phyloP scores from a whole-genome alignment of 345 rosid genomes.

The Lenwebbia sp. region DNA sequence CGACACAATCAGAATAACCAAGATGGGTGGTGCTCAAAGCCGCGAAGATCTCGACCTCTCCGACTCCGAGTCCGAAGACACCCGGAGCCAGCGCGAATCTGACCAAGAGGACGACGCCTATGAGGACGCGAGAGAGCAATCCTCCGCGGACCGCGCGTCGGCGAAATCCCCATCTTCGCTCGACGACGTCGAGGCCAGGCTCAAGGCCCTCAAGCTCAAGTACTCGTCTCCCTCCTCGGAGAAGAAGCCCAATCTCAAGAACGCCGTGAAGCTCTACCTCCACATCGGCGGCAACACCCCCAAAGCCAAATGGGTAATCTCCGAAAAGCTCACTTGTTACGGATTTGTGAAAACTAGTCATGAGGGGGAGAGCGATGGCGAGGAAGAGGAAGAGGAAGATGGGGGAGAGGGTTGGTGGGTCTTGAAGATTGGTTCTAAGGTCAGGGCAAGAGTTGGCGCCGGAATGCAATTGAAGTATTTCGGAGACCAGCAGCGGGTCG shows the following conservation, averaged over 20 bases:
- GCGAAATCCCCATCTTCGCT: conserved; percentile 1
- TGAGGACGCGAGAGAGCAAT: not conserved
- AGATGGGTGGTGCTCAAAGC: conserved; percentile 9
- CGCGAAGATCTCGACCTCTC: conserved; percentile 8
- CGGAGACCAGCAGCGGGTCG: conserved; percentile 79
- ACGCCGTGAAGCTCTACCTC: conserved; percentile 31
- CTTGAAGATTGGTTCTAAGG: conserved; percentile 23
- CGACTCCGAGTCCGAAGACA: conserved; percentile 3
- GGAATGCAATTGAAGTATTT: conserved; percentile 65
- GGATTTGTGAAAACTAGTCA: not conserved
- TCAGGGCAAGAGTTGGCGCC: conserved; percentile 16
- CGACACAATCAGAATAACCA: not conserved
- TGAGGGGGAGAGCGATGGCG: conserved; percentile 4
- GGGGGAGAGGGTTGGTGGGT: conserved; percentile 24
- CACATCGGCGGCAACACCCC: conserved; percentile 40
- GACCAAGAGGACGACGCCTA: not conserved
- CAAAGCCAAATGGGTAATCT: conserved; percentile 36
- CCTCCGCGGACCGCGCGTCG: conserved; percentile 1
- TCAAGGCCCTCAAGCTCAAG: conserved; percentile 12
- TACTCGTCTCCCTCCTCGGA: conserved; percentile 1
- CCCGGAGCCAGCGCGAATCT: not conserved
- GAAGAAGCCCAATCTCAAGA: conserved; percentile 10
- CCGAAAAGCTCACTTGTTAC: conserved; percentile 12
- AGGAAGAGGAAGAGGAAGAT: conserved; percentile 9
- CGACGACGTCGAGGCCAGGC: conserved; percentile 11